Evolutionary conservation across 371 early-diverging fungal species (phyloP), one percentile per base, ranked within the genome.

Genomic region (Zychaea mexicana): DNA sequence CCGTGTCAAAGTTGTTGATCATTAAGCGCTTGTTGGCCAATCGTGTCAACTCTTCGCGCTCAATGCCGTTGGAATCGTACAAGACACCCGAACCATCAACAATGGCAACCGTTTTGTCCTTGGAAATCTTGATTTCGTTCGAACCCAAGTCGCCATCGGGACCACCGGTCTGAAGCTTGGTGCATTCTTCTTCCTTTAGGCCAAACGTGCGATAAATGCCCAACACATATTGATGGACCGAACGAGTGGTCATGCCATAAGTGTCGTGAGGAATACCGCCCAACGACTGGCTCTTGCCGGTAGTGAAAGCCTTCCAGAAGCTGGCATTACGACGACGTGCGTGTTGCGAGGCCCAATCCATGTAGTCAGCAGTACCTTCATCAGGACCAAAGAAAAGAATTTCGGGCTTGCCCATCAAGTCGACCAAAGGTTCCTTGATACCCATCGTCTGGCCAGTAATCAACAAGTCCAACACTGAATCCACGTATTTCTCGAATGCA

Each of bases 281-380:
- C 63, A 98, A 70, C 0, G 90, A 79, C 82, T 97, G 98, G 55
- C 88, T 88, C 86, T 98, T 98, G 65, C 98, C 98, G 5, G 98
- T 98, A 22, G 98, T 98, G 82, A 98, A 98, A 15, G 98, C 98
- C 84, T 97, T 98, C 98, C 98, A 98, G 90, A 97, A 98, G 27
- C 88, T 83, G 17, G 95, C 96, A 19, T 92, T 94, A 59, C 97
- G 90, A 64, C 78, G 84, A 59, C 94, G 89, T 7, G 98, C 97
- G 77, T 98, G 98, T 69, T 92, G 92, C 46, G 92, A 90, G 36
- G 98, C 98, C 98, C 98, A 98, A 85, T 98, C 98, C 97, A 98
- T 98, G 74, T 86, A 95, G 39, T 96, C 97, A 53, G 98, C 98
- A 5, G 98, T 98, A 59, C 98, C 98, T 76, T 98, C 98, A 76